Conservation (phyloP, 495 filamentous ascomycete genomes). For the Hypoxylon intermedium region DNA sequence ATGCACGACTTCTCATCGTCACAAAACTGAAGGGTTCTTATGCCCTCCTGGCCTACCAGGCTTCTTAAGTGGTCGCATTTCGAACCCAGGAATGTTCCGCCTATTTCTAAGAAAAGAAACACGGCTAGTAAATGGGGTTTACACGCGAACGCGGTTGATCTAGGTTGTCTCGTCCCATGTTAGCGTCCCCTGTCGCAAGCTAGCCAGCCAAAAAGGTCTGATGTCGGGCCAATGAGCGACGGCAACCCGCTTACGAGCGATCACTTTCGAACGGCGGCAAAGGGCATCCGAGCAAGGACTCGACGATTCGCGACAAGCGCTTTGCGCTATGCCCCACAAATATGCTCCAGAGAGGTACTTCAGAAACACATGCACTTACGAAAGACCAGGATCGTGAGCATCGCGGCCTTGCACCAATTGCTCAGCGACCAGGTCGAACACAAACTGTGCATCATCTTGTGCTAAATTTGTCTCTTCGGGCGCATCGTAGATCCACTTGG, state of each 20-base stretch:
- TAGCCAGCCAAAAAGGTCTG: conserved; percentile 9
- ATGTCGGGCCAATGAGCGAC: conserved; percentile 28
- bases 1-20: conserved; percentile 18
- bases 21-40: conserved; percentile 20
- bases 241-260: conserved; percentile 37
- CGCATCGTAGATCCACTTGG: conserved; percentile 11
- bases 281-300: conserved; percentile 29
- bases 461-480: conserved; percentile 20
- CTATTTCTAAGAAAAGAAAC: conserved; percentile 41
- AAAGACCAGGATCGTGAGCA: conserved; percentile 19
- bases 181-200: conserved; percentile 14
- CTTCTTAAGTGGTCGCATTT: conserved; percentile 26
- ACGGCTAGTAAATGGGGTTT: conserved; percentile 20
- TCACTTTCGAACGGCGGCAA: conserved; percentile 42
- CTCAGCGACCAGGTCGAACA: neutral
- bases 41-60: conserved; percentile 15
- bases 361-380: conserved; percentile 24
- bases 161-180: conserved; percentile 29
- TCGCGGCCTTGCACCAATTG: conserved; percentile 5
- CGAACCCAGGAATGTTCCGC: conserved; percentile 29
- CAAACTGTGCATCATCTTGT: neutral
- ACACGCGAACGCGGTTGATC: conserved; percentile 31
- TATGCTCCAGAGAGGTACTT: conserved; percentile 20
- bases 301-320: conserved; percentile 41
- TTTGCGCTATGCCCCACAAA: conserved; percentile 36